Base-by-base conservation (phyloP, 495 filamentous ascomycete species). In the Aspergillus egyptiacus region DNA sequence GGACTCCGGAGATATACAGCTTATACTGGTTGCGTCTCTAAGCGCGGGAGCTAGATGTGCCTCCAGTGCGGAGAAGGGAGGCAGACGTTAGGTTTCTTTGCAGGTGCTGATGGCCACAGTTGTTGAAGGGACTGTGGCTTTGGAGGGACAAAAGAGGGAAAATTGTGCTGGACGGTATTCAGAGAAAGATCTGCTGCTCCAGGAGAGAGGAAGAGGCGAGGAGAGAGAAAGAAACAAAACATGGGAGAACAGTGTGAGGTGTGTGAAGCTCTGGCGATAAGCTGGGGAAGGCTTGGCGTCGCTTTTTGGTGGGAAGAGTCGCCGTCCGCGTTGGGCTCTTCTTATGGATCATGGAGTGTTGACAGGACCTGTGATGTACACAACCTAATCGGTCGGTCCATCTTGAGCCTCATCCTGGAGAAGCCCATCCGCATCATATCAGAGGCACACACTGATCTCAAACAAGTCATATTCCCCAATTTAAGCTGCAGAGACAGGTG, bases 231-330 rank as follows among this genome's bases (percentile, higher is more conserved):
- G 7, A 31, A n/a, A n/a, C n/a, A n/a, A n/a, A n/a, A n/a, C n/a
- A n/a, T n/a, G n/a, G n/a, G n/a, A n/a, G n/a, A n/a, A n/a, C n/a
- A n/a, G n/a, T n/a, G n/a, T 25, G 24, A 41, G 24, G 38, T 28
- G 46, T 48, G 45, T 34, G n/a, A n/a, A n/a, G 46, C 34, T 41
- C 13, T 42, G 36, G 38, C 38, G 47, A 50, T 50, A 40, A 50
- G 47, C 37, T 33, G 35, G 47, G 47, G 38, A 42, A 22, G 47
- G 36, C 47, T 50, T 50, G 47, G 47, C 47, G 37, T 18, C 43
- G 20, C 22, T 23, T 10, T n/a, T n/a, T n/a, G n/a, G n/a, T n/a
- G n/a, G n/a, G n/a, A n/a, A n/a, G n/a, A n/a, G 18, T 18, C 24
- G 23, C 20, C 25, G 31, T 35, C 32, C 43, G 31, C 20, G 10